Percentiles rank a stretch among this genome's conserved stretches.
phyloP scores from a whole-genome alignment of 345 rosid species.

The Mangifera indica region DNA sequence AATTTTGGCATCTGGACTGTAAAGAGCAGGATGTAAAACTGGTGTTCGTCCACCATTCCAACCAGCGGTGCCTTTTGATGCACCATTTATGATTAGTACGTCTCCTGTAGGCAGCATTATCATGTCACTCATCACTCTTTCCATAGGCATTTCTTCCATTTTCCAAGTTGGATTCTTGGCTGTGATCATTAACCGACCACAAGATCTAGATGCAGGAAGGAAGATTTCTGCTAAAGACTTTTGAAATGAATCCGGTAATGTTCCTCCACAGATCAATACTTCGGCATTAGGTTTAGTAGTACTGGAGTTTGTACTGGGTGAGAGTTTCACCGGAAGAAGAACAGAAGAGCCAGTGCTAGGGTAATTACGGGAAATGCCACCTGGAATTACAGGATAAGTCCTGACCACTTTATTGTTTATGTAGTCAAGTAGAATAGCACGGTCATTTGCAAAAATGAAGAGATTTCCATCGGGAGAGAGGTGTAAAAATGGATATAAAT shows the following conservation, averaged over 20 bases:
- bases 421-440: constrained; percentile 45
- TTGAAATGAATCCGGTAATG: constrained; percentile 22
- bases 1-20: constrained; percentile 7
- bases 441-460: constrained; percentile 50
- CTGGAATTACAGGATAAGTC: constrained; percentile 47
- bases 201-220: constrained; percentile 20
- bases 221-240: constrained; percentile 15
- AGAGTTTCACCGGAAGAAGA: constrained; percentile 37
- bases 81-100: constrained; percentile 44
- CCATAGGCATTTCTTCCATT: constrained; percentile 51
- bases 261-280: constrained; percentile 45
- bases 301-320: neutral
- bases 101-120: constrained; percentile 49
- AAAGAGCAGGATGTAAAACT: constrained; percentile 24
- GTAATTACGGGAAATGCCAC: constrained; percentile 46
- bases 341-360: constrained; percentile 59
- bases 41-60: constrained; percentile 25
- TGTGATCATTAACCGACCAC: constrained; percentile 32
- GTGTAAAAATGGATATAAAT: constrained; percentile 55
- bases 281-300: constrained; percentile 22
- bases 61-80: constrained; percentile 35
- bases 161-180: constrained; percentile 25
- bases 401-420: constrained; percentile 27
- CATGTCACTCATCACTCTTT: constrained; percentile 53
- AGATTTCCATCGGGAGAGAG: constrained; percentile 45